phyloP scores from a whole-genome alignment of 2,329 filamentous ascomycete species.

The Dothiorella sarmentorum region DNA sequence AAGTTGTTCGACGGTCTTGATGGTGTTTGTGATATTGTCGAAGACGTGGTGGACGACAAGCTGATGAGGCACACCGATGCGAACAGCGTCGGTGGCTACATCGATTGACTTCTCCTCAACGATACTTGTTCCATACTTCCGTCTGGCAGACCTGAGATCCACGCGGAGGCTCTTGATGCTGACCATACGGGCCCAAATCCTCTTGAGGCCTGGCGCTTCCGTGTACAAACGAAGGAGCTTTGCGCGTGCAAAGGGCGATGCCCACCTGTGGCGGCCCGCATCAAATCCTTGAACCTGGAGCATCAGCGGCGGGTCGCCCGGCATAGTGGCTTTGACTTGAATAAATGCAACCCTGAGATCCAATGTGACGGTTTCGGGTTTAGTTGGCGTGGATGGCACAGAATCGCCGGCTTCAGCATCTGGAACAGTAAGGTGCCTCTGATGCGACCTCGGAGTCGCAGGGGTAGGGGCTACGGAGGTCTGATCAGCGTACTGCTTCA shows the following conservation, averaged over 20 bases:
- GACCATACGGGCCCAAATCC: constrained; percentile 81
- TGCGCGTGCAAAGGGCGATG: constrained; percentile 73
- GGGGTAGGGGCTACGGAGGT: constrained; percentile 12
- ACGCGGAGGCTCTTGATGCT: constrained; percentile 78
- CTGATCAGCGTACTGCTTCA: constrained; percentile 21
- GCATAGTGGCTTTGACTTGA: constrained; percentile 86
- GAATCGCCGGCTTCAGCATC: constrained; percentile 31
- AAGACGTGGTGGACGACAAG: constrained; percentile 84
- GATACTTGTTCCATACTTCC: constrained; percentile 56
- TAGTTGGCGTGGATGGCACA: constrained; percentile 24
- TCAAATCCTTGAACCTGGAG: constrained; percentile 81
- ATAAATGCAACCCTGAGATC: constrained; percentile 79
- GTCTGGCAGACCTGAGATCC: constrained; percentile 73
- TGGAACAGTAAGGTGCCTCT: constrained; percentile 31
- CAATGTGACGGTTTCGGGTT: constrained; percentile 68
- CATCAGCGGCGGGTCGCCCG: constrained; percentile 86
- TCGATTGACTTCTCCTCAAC: constrained; percentile 81
- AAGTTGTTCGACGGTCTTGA: constrained; percentile 86
- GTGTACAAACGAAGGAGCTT: constrained; percentile 82
- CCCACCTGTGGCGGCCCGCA: constrained; percentile 81
- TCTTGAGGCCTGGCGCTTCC: constrained; percentile 76
- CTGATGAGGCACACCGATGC: constrained; percentile 85
- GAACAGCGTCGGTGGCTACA: constrained; percentile 77
- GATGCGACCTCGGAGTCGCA: constrained; percentile 21
- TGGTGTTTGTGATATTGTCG: constrained; percentile 86